Evolutionary conservation across 805 yeast species (phyloP).

Genomic region (Metschnikowia noctiluminum): DNA sequence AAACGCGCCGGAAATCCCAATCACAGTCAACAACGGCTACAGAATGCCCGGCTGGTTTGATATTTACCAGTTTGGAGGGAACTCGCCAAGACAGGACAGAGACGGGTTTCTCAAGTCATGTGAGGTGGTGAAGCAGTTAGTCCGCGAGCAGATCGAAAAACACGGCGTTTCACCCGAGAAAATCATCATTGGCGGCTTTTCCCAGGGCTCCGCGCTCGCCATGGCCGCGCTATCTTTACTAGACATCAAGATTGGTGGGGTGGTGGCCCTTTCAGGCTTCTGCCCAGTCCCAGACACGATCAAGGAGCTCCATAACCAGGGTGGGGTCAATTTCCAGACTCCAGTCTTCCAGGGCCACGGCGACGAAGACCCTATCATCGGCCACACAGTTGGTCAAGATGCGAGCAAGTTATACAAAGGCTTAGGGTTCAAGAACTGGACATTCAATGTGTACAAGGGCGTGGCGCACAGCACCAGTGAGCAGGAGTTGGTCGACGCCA

Average conservation of each 20-base stretch:
- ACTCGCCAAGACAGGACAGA: conserved; percentile 46
- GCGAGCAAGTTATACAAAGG: conserved; percentile 45
- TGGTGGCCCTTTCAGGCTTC: conserved; percentile 76
- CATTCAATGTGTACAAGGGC: conserved; percentile 55
- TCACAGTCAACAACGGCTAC: conserved; percentile 65
- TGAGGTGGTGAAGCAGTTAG: conserved; percentile 41
- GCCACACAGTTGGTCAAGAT: conserved; percentile 34
- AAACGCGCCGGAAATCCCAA: conserved; percentile 73
- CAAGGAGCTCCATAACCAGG: conserved; percentile 19
- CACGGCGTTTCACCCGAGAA: conserved; percentile 56
- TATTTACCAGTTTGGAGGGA: conserved; percentile 52
- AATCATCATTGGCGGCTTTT: conserved; percentile 90
- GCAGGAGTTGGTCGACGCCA: conserved; percentile 59
- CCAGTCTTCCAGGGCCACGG: conserved; percentile 93
- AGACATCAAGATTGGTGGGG: conserved; percentile 71
- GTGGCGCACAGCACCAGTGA: conserved; percentile 67
- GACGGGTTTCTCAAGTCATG: conserved; percentile 53
- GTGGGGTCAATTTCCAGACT: conserved; percentile 49
- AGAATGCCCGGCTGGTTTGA: conserved; percentile 88
- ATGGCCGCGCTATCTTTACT: conserved; percentile 55
- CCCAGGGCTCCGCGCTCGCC: conserved; percentile 88
- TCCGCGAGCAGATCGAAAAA: conserved; percentile 50
- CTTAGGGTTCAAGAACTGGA: conserved; percentile 40
- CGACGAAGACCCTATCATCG: conserved; percentile 64
- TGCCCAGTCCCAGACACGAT: conserved; percentile 34